Base-by-base conservation (phyloP, 768 basidiomycete species). In the Leucocoprinus leucothites region DNA sequence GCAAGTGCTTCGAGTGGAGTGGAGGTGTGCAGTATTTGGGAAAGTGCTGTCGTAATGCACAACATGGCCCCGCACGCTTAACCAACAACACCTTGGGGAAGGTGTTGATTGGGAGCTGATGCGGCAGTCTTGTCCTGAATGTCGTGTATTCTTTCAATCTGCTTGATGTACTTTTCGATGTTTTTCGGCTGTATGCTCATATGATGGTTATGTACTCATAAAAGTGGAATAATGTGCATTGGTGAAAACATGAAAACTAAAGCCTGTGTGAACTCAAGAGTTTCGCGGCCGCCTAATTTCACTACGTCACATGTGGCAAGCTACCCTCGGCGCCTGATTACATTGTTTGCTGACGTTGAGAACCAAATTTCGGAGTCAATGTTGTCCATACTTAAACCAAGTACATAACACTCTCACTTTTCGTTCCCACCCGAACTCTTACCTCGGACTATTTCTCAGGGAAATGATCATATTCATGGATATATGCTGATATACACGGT, bases 21-120 rank as follows among this genome's bases (percentile, higher is more conserved):
- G 43, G 57, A 60, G 61, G 55, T 11, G 9, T 62, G 57, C 58
- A 61, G 63, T 58, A 60, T 58, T 63, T 63, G 63, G 45, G 59
- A 48, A 52, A 57, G 60, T 65, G 47, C 54, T 71, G 62, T 67
- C 80, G 81, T 77, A 85, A 87, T 87, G 91, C 92, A 93, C 70
- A 84, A 89, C 84, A 93, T 78, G 85, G 92, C 88, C 89, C 87
- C 92, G 93, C 92, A 94, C 92, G 92, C 92, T 94, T 94, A 79
- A 94, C 92, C 92, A 94, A 94, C 88, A 84, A 82, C 81, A 82
- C 77, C 74, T 66, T 72, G 78, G 77, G 81, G 77, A 76, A 72
- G 70, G 70, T 81, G 82, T 77, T 85, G 90, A 91, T 89, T 91
- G 89, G 90, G 90, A 91, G 89, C 89, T 91, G 87, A 86, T 75